Percentiles rank a stretch among this genome's conserved stretches.
phyloP scores from a whole-genome alignment of 192 early-diverging fungal genomes.

The Coemansia sp. region DNA sequence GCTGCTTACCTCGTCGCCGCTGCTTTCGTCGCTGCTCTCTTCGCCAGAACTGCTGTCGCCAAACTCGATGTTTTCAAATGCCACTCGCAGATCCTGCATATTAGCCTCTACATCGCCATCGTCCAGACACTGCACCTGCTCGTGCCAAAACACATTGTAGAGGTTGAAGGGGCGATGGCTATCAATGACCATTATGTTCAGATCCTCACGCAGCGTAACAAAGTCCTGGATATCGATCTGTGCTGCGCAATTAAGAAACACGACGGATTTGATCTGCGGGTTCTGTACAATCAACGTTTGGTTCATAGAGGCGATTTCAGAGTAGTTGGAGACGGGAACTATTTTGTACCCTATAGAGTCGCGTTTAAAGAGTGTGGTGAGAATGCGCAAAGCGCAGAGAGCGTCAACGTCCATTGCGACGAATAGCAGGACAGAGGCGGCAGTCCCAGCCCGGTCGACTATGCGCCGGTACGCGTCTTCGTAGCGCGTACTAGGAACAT shows the following conservation, averaged over 20 bases:
- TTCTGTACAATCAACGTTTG: slow-evolving; percentile 52
- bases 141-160: slow-evolving; percentile 72
- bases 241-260: slow-evolving; percentile 87
- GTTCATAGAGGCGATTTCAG: slow-evolving; percentile 59
- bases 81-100: slow-evolving; percentile 63
- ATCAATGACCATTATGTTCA: slow-evolving; percentile 79
- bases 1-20: slow-evolving; percentile 4
- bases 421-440: slow-evolving; percentile 63
- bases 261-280: slow-evolving; percentile 65
- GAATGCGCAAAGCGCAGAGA: slow-evolving; percentile 76
- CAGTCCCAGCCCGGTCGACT: slow-evolving; percentile 24
- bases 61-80: slow-evolving; percentile 59
- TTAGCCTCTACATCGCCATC: slow-evolving; percentile 76
- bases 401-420: slow-evolving; percentile 77
- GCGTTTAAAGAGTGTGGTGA: slow-evolving; percentile 71
- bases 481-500: slow-evolving; percentile 50
- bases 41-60: slow-evolving; percentile 14
- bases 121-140: slow-evolving; percentile 80
- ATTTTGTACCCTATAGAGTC: slow-evolving; percentile 81
- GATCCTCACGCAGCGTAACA: slow-evolving; percentile 56
- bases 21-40: slow-evolving; percentile 9
- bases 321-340: slow-evolving; percentile 71
- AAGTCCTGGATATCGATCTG: slow-evolving; percentile 68
- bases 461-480: slow-evolving; percentile 60
- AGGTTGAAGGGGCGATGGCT: slow-evolving; percentile 87